These are phyloP conservation scores for Rhizopus sp. DNA, from an alignment of 371 early-diverging fungal genomes.

Conservation along the genomic window DNA sequence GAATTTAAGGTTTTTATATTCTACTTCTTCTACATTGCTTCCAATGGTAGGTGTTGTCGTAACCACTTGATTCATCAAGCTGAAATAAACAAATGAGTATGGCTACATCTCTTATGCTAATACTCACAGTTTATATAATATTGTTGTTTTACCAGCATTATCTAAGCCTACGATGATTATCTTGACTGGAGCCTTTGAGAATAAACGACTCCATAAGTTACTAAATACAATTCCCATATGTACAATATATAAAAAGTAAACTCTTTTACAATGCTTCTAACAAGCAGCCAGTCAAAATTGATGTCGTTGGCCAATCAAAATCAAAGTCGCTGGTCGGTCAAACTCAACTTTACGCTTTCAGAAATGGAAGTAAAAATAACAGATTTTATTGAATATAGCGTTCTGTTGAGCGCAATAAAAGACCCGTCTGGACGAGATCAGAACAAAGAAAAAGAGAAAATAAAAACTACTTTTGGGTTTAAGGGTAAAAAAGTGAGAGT, in stretches of 20 bases:
- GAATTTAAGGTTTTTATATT: constrained; percentile 74
- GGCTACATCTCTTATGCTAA: background rate
- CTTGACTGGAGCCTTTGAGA: constrained; percentile 80
- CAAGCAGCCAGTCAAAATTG: no score
- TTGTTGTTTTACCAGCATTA: constrained; percentile 93
- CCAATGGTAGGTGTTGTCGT: constrained; percentile 78
- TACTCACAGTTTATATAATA: constrained; percentile 63
- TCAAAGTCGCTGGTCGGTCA: no score
- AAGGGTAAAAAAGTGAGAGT: no score
- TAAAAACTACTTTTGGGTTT: no score
- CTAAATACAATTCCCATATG: constrained; percentile 48
- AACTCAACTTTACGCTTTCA: no score
- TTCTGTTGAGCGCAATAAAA: no score
- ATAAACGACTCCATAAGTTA: constrained; percentile 43
- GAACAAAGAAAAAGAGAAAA: no score
- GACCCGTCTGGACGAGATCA: no score
- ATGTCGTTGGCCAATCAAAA: no score
- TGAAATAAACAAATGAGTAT: constrained; percentile 17
- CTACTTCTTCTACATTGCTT: constrained; percentile 71
- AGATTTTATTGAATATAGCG: no score
- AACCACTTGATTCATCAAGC: constrained; percentile 71
- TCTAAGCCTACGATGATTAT: constrained; percentile 93
- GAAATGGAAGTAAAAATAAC: no score
- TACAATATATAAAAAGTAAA: constrained; percentile 3
- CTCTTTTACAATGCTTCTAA: background rate